Percentiles rank a stretch among this genome's conserved stretches.
phyloP scores from a whole-genome alignment of 176 grass and related monocot genomes.

The Triticum timopheevii region DNA sequence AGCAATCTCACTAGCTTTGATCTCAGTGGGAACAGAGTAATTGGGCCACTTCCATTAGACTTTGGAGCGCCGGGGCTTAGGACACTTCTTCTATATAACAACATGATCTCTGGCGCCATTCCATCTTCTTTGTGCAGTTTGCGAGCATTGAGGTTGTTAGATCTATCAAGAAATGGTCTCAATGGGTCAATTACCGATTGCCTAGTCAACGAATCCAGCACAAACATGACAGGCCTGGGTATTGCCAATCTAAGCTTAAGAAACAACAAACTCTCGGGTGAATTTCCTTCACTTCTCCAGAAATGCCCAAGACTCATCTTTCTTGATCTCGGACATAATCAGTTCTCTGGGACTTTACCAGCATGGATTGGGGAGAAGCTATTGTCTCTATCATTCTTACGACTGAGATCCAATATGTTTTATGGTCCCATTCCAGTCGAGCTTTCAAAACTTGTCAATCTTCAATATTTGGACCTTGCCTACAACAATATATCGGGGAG shows the following conservation, averaged over 20 bases:
- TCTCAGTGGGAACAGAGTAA: not conserved
- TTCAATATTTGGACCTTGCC: conserved; percentile 31
- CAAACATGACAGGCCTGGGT: not conserved
- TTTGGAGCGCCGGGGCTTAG: not conserved
- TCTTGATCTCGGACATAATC: not conserved
- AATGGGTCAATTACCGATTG: not conserved
- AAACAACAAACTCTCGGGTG: not conserved
- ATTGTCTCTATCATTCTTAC: not conserved
- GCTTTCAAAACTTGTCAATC: not conserved
- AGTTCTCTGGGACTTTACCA: not conserved
- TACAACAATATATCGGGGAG: conserved; percentile 33
- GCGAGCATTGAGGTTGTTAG: not conserved
- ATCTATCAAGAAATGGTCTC: not conserved
- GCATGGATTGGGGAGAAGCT: conserved; percentile 14
- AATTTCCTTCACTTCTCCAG: not conserved
- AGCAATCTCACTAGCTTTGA: not conserved
- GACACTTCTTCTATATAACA: not conserved
- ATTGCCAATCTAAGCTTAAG: not conserved
- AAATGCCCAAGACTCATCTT: not conserved
- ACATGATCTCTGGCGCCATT: not conserved
- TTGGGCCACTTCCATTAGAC: not conserved
- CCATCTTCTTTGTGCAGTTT: conserved; percentile 4
- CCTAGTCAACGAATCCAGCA: not conserved
- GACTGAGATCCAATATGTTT: conserved; percentile 38
- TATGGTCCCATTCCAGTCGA: conserved; percentile 26